A percentile compares a stretch with the other conserved stretches of the same genome.
These are phyloP conservation scores for Monosporozyma solicola DNA, from an alignment of 805 yeast genomes.

Conservation along the genomic window DNA sequence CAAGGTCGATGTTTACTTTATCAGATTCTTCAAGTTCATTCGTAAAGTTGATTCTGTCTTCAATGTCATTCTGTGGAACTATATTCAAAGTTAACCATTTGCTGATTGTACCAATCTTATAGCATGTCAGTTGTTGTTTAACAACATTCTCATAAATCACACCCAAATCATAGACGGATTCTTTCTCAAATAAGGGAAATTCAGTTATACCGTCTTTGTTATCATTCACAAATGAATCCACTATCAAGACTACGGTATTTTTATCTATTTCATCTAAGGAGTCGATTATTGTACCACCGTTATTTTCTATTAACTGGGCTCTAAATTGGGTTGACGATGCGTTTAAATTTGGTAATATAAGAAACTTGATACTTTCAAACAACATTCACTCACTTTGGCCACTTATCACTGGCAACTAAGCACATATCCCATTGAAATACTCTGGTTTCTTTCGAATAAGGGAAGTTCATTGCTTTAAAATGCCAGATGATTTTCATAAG, in stretches of 20 bases:
- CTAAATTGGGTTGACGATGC: constrained; percentile 11
- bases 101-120: constrained; percentile 11
- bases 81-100: constrained; percentile 11
- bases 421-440: neutral
- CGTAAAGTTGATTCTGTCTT: neutral
- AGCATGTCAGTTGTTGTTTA: constrained; percentile 7
- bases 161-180: constrained; percentile 10
- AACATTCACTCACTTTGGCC: constrained; percentile 2
- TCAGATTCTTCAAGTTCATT: neutral
- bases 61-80: neutral
- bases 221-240: constrained; percentile 19
- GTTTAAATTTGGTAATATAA: constrained; percentile 17
- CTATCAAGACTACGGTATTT: constrained; percentile 13
- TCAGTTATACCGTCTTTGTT: constrained; percentile 7
- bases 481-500: neutral
- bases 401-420: neutral
- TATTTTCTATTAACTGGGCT: constrained; percentile 8
- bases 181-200: constrained; percentile 14
- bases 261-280: constrained; percentile 3
- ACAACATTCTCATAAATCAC: neutral
- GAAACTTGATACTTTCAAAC: constrained; percentile 5
- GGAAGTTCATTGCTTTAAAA: neutral
- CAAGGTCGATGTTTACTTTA: neutral
- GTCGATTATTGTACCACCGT: constrained; percentile 17
- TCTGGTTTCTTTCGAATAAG: neutral